phyloP scores from a whole-genome alignment of 2,329 filamentous ascomycete genomes.

The Diaporthe longicolla region DNA sequence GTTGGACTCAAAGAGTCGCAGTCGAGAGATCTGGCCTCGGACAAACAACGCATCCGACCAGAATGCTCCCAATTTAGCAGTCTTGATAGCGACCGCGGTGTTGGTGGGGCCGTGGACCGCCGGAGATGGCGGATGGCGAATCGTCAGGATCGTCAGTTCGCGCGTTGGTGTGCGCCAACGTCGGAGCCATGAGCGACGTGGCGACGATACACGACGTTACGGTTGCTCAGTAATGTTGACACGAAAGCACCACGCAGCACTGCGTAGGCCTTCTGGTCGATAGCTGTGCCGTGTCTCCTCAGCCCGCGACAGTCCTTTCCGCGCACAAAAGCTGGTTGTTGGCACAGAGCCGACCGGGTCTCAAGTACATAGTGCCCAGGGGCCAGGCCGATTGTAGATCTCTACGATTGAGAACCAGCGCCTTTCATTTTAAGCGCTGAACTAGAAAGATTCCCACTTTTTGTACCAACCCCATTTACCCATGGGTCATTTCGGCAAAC shows the following conservation, averaged over 20 bases:
- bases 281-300: neutral
- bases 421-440: neutral
- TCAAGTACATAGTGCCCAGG: neutral
- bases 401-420: neutral
- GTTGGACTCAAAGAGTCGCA: neutral
- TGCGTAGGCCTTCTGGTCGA: neutral
- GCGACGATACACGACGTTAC: neutral
- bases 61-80: neutral
- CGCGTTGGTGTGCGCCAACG: neutral
- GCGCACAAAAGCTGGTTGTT: neutral
- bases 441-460: neutral
- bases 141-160: slow-evolving; percentile 20
- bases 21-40: slow-evolving; percentile 1
- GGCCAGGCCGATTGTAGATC: slow-evolving; percentile 1
- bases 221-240: neutral
- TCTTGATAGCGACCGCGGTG: neutral
- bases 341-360: neutral
- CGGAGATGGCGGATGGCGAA: slow-evolving; percentile 22
- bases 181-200: neutral
- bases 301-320: neutral
- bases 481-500: slow-evolving; percentile 11
- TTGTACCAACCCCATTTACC: neutral
- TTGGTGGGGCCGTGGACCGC: slow-evolving; percentile 27
- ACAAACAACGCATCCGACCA: neutral
- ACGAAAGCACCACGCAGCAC: slow-evolving; percentile 15